Evolutionary conservation across 805 yeast genomes (phyloP).

Genomic region (Candida ipomoeae): DNA sequence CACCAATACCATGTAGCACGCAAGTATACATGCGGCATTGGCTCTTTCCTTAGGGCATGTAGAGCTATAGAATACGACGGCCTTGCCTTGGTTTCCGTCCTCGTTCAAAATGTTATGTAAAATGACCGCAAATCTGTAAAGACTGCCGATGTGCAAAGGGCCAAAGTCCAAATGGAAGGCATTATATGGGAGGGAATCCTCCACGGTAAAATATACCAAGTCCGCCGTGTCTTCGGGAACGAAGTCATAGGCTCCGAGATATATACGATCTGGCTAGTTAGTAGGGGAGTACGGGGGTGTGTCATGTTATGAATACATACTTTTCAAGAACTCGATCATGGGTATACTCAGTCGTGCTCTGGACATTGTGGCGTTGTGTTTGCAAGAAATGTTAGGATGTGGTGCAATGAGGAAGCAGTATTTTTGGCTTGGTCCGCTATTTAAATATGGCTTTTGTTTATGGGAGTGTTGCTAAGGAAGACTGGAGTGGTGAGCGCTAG

Average conservation of each 20-base stretch:
- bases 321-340: conserved; percentile 40
- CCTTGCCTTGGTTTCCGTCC: conserved; percentile 75
- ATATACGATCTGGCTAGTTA: conserved; percentile 56
- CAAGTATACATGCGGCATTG: conserved; percentile 89
- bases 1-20: conserved; percentile 91
- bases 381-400: neutral
- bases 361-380: conserved; percentile 4
- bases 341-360: conserved; percentile 24
- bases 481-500: conserved; percentile 3
- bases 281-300: conserved; percentile 11
- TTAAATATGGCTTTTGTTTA: neutral
- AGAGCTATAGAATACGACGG: conserved; percentile 85
- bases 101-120: conserved; percentile 89
- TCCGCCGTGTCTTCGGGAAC: conserved; percentile 74
- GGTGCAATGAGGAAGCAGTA: neutral
- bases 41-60: conserved; percentile 79
- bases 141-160: conserved; percentile 87
- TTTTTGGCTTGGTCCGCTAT: neutral
- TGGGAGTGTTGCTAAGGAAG: neutral
- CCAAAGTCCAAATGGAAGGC: conserved; percentile 97
- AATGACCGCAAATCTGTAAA: conserved; percentile 92
- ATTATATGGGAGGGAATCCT: conserved; percentile 87
- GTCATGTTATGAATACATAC: conserved; percentile 25
- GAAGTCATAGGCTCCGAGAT: conserved; percentile 83
- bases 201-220: conserved; percentile 83